A percentile compares a stretch with the other conserved stretches of the same genome.
Conservation (phyloP, 1,139 yeast species). For the Hemisphaericaspora xylanilytica region DNA sequence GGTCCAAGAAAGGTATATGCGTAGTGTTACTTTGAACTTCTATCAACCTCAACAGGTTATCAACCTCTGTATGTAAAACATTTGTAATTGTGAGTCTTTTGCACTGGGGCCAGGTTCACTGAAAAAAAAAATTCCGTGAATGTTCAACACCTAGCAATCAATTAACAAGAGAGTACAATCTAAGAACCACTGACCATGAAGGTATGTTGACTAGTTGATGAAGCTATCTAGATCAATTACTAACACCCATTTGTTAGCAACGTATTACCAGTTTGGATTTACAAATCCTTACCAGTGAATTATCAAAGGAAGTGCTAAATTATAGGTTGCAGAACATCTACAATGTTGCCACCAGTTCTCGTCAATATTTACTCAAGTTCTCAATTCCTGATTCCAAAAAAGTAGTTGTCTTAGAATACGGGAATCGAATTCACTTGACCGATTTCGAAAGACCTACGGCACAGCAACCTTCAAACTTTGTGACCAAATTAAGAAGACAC, state of each 20-base stretch:
- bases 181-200: slow-evolving; percentile 1
- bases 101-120: too few species aligned
- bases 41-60: too few species aligned
- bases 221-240: not conserved
- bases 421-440: slow-evolving; percentile 76
- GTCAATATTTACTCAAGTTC: slow-evolving; percentile 79
- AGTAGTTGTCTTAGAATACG: slow-evolving; percentile 77
- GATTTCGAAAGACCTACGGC: slow-evolving; percentile 79
- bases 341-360: slow-evolving; percentile 67
- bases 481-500: slow-evolving; percentile 81
- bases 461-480: slow-evolving; percentile 81
- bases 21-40: too few species aligned
- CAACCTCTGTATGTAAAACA: too few species aligned
- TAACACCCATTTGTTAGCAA: slow-evolving; percentile 48
- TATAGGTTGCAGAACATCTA: slow-evolving; percentile 83
- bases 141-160: too few species aligned
- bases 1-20: too few species aligned
- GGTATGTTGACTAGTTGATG: not conserved
- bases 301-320: slow-evolving; percentile 53
- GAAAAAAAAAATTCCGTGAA: too few species aligned
- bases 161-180: too few species aligned
- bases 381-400: slow-evolving; percentile 80
- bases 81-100: too few species aligned
- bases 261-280: slow-evolving; percentile 83
- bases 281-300: slow-evolving; percentile 66